phyloP scores from a whole-genome alignment of 2,329 filamentous ascomycete genomes.

The Aphanoascus verrucosus region DNA sequence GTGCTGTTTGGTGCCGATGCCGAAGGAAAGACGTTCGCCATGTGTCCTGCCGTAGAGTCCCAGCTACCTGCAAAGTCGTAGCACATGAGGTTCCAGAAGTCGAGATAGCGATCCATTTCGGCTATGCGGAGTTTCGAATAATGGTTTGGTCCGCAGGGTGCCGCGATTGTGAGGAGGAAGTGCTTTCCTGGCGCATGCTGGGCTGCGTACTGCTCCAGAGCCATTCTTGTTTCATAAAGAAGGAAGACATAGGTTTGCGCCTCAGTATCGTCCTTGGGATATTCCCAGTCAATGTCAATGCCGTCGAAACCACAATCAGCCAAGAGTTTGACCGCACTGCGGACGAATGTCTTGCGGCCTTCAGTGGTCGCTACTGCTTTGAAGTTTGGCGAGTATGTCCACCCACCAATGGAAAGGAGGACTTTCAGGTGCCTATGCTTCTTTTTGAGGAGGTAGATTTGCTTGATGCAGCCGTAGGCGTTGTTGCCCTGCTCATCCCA shows the following conservation, averaged over 20 bases:
- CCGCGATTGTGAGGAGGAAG: constrained; percentile 40
- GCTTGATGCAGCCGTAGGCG: constrained; percentile 67
- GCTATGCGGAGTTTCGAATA: constrained; percentile 36
- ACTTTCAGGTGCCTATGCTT: constrained; percentile 64
- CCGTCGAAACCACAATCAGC: constrained; percentile 61
- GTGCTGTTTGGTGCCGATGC: constrained; percentile 51
- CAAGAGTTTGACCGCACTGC: constrained; percentile 60
- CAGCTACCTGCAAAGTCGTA: constrained; percentile 84
- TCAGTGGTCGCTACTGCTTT: constrained; percentile 50
- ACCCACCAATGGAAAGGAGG: constrained; percentile 74
- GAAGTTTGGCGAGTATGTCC: constrained; percentile 69
- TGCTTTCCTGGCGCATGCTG: constrained; percentile 30
- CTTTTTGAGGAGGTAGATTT: constrained; percentile 66
- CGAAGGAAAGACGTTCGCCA: constrained; percentile 64
- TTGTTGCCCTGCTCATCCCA: constrained; percentile 59
- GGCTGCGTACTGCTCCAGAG: constrained; percentile 17
- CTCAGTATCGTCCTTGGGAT: constrained; percentile 26
- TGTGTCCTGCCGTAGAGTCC: constrained; percentile 62
- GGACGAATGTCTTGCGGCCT: constrained; percentile 55
- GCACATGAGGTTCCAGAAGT: constrained; percentile 58
- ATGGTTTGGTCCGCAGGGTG: constrained; percentile 33
- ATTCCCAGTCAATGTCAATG: constrained; percentile 37
- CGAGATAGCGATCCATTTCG: constrained; percentile 40
- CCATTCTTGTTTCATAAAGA: constrained; percentile 25
- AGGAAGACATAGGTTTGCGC: constrained; percentile 30